Percentiles rank a stretch among this genome's conserved stretches.
phyloP scores from a whole-genome alignment of 1,284 basidiomycete genomes.

The Garcileccinum viscosum region DNA sequence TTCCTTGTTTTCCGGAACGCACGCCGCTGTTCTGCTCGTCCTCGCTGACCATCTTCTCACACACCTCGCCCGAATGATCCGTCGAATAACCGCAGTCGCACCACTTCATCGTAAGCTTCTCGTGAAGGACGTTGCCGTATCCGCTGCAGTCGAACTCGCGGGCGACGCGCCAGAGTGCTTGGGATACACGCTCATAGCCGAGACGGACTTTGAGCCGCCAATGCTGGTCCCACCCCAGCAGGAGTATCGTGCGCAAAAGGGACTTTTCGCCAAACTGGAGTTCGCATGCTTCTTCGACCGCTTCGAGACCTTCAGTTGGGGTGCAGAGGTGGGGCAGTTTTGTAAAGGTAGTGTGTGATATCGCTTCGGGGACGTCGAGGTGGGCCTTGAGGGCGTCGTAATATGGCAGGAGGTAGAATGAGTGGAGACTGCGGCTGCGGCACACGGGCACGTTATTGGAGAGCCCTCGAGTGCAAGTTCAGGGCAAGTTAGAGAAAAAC shows the following conservation, averaged over 20 bases:
- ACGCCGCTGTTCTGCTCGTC: conserved; percentile 65
- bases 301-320: conserved; percentile 58
- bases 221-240: conserved; percentile 54
- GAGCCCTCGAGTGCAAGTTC: conserved; percentile 48
- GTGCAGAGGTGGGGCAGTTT: conserved; percentile 70
- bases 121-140: conserved; percentile 67
- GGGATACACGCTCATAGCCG: conserved; percentile 66
- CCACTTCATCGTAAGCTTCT: conserved; percentile 74
- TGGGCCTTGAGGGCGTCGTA: conserved; percentile 58
- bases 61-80: conserved; percentile 74
- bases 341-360: conserved; percentile 57
- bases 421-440: conserved; percentile 66
- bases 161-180: conserved; percentile 70
- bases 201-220: conserved; percentile 63
- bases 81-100: conserved; percentile 79
- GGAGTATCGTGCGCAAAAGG: conserved; percentile 36
- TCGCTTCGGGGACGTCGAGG: conserved; percentile 61
- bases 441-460: conserved; percentile 72
- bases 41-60: conserved; percentile 70
- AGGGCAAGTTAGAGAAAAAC: not conserved
- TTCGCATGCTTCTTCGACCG: conserved; percentile 66
- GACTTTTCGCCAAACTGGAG: conserved; percentile 50
- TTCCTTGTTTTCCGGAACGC: conserved; percentile 67
- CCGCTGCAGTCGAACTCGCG: conserved; percentile 72
- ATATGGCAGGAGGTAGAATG: conserved; percentile 63